Evolutionary conservation across 352 stramenopile genomes (phyloP).

Genomic region (Phytopythium aichiense): DNA sequence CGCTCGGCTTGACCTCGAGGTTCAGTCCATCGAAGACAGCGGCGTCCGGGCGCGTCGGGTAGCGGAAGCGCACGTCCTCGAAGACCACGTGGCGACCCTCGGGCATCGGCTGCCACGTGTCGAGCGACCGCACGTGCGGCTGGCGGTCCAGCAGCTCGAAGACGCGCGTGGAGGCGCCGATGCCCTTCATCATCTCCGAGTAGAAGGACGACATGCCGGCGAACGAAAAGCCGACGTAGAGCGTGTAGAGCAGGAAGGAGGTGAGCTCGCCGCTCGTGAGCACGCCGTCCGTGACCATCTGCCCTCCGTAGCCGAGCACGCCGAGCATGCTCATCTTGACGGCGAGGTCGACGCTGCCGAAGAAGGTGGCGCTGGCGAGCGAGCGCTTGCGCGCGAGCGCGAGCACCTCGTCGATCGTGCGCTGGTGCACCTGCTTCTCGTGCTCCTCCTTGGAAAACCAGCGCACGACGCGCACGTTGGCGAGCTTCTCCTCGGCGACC

Average conservation of each 20-base stretch:
- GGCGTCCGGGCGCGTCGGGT: conserved; percentile 56
- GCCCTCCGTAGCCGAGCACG: conserved; percentile 90
- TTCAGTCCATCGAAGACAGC: conserved; percentile 47
- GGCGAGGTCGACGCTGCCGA: conserved; percentile 77
- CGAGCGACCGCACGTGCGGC: conserved; percentile 45
- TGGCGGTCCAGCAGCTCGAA: conserved; percentile 90
- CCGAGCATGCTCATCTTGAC: conserved; percentile 89
- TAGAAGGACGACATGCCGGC: conserved; percentile 91
- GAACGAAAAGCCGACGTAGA: conserved; percentile 89
- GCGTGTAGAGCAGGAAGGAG: conserved; percentile 92
- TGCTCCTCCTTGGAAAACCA: conserved; percentile 84
- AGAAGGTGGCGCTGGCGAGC: conserved; percentile 79
- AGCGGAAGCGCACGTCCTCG: conserved; percentile 75
- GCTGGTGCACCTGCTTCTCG: conserved; percentile 54
- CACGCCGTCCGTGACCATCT: conserved; percentile 81
- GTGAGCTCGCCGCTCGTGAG: conserved; percentile 90
- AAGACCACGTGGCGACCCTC: conserved; percentile 58
- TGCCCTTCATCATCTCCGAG: conserved; percentile 87
- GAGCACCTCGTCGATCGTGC: conserved; percentile 63
- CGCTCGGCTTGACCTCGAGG: conserved; percentile 52
- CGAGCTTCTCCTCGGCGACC: conserved; percentile 91
- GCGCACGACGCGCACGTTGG: conserved; percentile 90
- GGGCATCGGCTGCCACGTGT: conserved; percentile 25
- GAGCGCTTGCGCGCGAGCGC: conserved; percentile 62
- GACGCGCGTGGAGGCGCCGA: conserved; percentile 85